Evolutionary conservation across 2,329 filamentous ascomycete genomes (phyloP), one percentile per base, ranked within the genome.

Genomic region (Aspergillus neoniger): DNA sequence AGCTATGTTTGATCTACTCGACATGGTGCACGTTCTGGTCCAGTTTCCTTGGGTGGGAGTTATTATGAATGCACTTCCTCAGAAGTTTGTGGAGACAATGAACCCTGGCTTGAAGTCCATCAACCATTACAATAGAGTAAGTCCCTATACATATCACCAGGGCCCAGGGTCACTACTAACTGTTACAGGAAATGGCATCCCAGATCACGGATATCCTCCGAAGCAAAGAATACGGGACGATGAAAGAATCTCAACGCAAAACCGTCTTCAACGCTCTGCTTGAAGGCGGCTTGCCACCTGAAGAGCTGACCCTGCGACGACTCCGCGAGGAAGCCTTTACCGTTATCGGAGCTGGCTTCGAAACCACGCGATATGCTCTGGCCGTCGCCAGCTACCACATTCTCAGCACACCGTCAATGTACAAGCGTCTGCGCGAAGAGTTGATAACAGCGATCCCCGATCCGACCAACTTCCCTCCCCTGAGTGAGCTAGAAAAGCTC

Each of bases 261-360:
- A 62, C 51, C 2, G 58, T 64, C 5, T 47, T 70, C 76, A 36
- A 71, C 30, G 70, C 68, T 10, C 28, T 74, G 15, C 44, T 77
- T 9, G 67, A 76, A 28, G 76, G 74, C 1, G 64, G 72, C 1
- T 60, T 80, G 21, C 73, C 66, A 36, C 65, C 58, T 1, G 67
- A 75, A 12, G 76, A 81, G 50, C 78, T 76, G 58, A 68, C 44
- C 0, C 36, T 65, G 3, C 52, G 41, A 12, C 67, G 71, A 10
- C 55, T 74, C 17, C 61, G 65, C 6, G 65, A 72, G 41, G 71
- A 74, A 53, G 66, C 70, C 10, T 64, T 67, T 23, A 70, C 66
- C 2, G 65, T 70, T 2, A 68, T 71, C 14, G 67, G 69, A 0
- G 72, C 72, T 1, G 72, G 71, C 4, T 68, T 68, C 15, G 70